These are phyloP conservation scores for Mucor piriformis DNA, from an alignment of 371 early-diverging fungal species.

Conservation along the genomic window DNA sequence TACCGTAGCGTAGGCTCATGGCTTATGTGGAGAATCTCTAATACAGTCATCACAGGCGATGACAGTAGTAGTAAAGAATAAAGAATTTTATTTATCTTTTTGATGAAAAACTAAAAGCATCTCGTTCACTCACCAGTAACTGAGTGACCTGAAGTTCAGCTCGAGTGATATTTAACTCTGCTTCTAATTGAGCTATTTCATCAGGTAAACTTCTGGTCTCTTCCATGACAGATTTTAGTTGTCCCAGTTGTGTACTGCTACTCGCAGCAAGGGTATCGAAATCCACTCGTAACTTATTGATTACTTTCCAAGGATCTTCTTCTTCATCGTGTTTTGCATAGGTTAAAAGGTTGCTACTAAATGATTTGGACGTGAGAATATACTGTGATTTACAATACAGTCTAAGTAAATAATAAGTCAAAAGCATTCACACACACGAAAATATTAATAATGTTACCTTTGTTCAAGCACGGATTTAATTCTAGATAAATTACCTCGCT, in stretches of 20 bases:
- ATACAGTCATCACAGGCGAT: constrained; percentile 21
- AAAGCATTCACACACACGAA: no score
- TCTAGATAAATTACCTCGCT: background rate
- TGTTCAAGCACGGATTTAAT: constrained; percentile 12
- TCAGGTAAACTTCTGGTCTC: constrained; percentile 32
- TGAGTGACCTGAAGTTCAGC: constrained; percentile 42
- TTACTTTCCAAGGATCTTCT: constrained; percentile 33
- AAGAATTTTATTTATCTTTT: background rate
- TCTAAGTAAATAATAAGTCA: no score
- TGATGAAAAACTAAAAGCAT: background rate
- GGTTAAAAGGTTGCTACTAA: background rate
- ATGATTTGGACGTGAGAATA: constrained; percentile 4
- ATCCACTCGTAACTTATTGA: constrained; percentile 27
- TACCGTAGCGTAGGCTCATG: constrained; percentile 53
- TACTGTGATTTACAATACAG: constrained; percentile 2
- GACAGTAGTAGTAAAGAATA: background rate
- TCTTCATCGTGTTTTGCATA: constrained; percentile 5
- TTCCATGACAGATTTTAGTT: constrained; percentile 19
- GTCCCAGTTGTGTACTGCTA: constrained; percentile 3
- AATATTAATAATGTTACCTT: constrained; percentile 12
- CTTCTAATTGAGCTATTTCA: constrained; percentile 40
- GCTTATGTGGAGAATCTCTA: constrained; percentile 55
- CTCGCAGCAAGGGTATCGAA: constrained; percentile 16
- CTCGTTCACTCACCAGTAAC: constrained; percentile 15
- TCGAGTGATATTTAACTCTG: constrained; percentile 41